Evolutionary conservation across 208 protist genomes (phyloP).

Genomic region (Trypanosoma boissoni): DNA sequence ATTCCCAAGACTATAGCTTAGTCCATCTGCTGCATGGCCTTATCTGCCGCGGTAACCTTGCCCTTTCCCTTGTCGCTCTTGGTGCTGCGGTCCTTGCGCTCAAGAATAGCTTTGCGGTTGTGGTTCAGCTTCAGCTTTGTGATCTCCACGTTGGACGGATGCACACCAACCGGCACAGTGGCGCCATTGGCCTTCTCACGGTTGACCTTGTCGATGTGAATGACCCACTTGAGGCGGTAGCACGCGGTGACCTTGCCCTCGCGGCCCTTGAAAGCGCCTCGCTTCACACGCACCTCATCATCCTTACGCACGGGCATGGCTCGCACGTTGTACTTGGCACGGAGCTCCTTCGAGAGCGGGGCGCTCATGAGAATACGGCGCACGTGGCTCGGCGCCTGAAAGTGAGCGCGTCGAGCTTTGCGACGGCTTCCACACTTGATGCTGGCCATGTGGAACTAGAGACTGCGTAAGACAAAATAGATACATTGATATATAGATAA

Average conservation of each 20-base stretch:
- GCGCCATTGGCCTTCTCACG: slow-evolving; percentile 96
- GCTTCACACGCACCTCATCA: slow-evolving; percentile 98
- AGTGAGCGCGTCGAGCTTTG: slow-evolving; percentile 99
- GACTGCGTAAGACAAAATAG: neutral
- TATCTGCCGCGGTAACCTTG: slow-evolving; percentile 88
- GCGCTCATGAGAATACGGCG: slow-evolving; percentile 98
- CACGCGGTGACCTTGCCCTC: slow-evolving; percentile 97
- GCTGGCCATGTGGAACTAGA: slow-evolving; percentile 58
- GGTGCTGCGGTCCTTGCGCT: slow-evolving; percentile 87
- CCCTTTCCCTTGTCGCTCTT: slow-evolving; percentile 91
- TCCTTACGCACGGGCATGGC: slow-evolving; percentile 99
- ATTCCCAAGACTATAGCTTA: slow-evolving; percentile 25
- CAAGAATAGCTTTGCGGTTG: slow-evolving; percentile 97
- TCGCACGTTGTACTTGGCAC: slow-evolving; percentile 98
- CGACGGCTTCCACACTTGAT: slow-evolving; percentile 92
- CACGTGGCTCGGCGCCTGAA: slow-evolving; percentile 96
- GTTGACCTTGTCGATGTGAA: slow-evolving; percentile 98
- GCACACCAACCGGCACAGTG: slow-evolving; percentile 93
- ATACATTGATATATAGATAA: slow-evolving; percentile 8
- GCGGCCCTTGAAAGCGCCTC: slow-evolving; percentile 95
- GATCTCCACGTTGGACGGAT: slow-evolving; percentile 99
- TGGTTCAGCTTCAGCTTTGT: slow-evolving; percentile 99
- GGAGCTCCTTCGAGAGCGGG: slow-evolving; percentile 98
- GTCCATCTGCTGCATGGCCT: slow-evolving; percentile 93
- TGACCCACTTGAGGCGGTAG: slow-evolving; percentile 99